phyloP scores from a whole-genome alignment of 257 asterid genomes.

The Solanum chilense region DNA sequence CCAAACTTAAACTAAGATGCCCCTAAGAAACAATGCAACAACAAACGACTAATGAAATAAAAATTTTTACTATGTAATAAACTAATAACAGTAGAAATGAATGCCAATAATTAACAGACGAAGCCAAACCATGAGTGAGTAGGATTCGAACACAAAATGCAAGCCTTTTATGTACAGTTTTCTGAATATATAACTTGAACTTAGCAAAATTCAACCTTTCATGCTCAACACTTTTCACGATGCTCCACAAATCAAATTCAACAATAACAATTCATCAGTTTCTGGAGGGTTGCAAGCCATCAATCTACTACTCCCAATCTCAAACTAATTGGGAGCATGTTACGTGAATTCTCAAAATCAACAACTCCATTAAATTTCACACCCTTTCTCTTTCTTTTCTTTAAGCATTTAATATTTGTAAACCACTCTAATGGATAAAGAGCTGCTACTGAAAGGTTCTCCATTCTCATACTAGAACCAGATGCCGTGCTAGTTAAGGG shows the following conservation, averaged over 20 bases:
- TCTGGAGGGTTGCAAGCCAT: background rate
- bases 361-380: background rate
- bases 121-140: background rate
- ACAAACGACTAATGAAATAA: background rate
- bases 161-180: background rate
- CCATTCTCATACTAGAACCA: background rate
- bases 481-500: background rate
- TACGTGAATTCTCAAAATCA: background rate
- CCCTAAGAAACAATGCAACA: background rate
- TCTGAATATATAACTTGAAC: background rate
- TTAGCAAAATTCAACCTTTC: background rate
- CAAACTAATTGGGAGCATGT: background rate
- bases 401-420: background rate
- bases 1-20: background rate
- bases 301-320: background rate
- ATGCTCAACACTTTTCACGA: background rate
- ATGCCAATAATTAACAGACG: background rate
- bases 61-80: background rate
- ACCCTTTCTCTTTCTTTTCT: no score
- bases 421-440: background rate
- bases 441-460: background rate
- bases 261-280: background rate
- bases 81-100: background rate
- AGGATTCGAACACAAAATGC: background rate
- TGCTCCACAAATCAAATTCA: background rate